Percentiles rank a stretch among this genome's conserved stretches.
These are phyloP conservation scores for Xylaria acuta DNA, from an alignment of 495 filamentous ascomycete species.

Conservation along the genomic window DNA sequence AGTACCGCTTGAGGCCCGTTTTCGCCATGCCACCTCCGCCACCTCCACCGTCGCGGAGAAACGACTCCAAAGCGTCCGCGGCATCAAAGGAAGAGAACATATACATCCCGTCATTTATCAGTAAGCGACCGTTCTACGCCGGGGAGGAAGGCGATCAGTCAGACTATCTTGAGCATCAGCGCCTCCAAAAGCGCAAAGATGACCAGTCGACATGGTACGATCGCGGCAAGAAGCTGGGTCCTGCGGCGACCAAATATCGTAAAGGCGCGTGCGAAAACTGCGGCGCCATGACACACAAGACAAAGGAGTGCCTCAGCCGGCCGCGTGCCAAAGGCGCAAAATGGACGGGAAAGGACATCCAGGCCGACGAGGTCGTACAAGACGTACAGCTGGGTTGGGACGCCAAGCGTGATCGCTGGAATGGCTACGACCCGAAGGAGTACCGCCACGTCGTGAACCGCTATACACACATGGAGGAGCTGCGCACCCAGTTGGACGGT, in stretches of 20 bases:
- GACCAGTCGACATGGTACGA: conserved; percentile 89
- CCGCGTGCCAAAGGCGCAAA: conserved; percentile 89
- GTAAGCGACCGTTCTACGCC: conserved; percentile 96
- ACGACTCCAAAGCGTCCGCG: conserved; percentile 51
- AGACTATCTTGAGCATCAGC: conserved; percentile 98
- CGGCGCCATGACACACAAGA: conserved; percentile 94
- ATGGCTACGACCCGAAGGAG: conserved; percentile 90
- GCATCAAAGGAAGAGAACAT: conserved; percentile 87
- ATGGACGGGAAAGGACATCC: conserved; percentile 92
- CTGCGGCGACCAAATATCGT: conserved; percentile 92
- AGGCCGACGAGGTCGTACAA: conserved; percentile 88
- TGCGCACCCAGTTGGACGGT: conserved; percentile 64
- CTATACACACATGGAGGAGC: conserved; percentile 82
- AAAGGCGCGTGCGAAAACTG: conserved; percentile 99
- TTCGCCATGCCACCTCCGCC: conserved; percentile 42
- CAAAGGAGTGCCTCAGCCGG: conserved; percentile 88
- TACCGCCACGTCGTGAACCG: conserved; percentile 86
- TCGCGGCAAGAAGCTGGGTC: conserved; percentile 77
- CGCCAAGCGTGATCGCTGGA: conserved; percentile 98
- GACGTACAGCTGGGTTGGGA: conserved; percentile 91
- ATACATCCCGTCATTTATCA: conserved; percentile 98
- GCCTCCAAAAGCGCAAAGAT: conserved; percentile 73
- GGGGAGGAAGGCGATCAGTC: conserved; percentile 76
- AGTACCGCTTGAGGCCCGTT: neutral
- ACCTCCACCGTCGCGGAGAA: conserved; percentile 42